A percentile compares a stretch with the other conserved stretches of the same genome.
Conservation (phyloP, 768 basidiomycete species). For the Strobilomyces echinocephalus region DNA sequence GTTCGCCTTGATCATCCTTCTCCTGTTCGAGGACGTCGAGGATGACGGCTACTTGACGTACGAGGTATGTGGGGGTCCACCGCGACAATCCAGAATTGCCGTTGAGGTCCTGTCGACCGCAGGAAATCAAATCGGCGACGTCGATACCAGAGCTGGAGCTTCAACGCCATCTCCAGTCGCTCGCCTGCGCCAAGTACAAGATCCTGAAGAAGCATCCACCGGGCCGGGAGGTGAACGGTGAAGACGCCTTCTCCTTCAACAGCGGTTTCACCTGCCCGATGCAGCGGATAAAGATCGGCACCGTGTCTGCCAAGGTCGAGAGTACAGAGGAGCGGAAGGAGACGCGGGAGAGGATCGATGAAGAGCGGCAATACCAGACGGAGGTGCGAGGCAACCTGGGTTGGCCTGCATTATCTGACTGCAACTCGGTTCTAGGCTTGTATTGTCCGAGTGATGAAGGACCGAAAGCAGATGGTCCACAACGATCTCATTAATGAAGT, state of each 20-base stretch:
- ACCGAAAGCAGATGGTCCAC: slow-evolving; percentile 83
- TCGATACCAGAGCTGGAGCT: slow-evolving; percentile 72
- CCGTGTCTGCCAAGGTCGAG: slow-evolving; percentile 85
- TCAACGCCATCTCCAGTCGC: slow-evolving; percentile 88
- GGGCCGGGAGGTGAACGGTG: slow-evolving; percentile 69
- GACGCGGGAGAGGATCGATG: slow-evolving; percentile 85
- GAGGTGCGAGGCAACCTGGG: slow-evolving; percentile 52
- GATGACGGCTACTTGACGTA: slow-evolving; percentile 74
- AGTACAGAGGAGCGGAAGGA: slow-evolving; percentile 82
- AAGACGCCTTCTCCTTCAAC: slow-evolving; percentile 91
- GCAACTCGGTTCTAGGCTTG: slow-evolving; percentile 65
- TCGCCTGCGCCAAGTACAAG: slow-evolving; percentile 93
- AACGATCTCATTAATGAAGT: slow-evolving; percentile 89
- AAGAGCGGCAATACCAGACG: slow-evolving; percentile 83
- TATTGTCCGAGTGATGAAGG: slow-evolving; percentile 97
- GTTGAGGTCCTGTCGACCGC: neutral
- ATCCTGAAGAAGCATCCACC: slow-evolving; percentile 88
- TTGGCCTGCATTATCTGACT: slow-evolving; percentile 1
- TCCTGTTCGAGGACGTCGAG: slow-evolving; percentile 74
- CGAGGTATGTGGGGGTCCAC: slow-evolving; percentile 42
- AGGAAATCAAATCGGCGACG: slow-evolving; percentile 85
- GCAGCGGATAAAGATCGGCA: slow-evolving; percentile 90
- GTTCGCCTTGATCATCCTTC: slow-evolving; percentile 77
- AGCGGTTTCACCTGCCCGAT: slow-evolving; percentile 70
- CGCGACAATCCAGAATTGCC: neutral